phyloP scores from a whole-genome alignment of 805 yeast species.

The Wickerhamomyces alni region DNA sequence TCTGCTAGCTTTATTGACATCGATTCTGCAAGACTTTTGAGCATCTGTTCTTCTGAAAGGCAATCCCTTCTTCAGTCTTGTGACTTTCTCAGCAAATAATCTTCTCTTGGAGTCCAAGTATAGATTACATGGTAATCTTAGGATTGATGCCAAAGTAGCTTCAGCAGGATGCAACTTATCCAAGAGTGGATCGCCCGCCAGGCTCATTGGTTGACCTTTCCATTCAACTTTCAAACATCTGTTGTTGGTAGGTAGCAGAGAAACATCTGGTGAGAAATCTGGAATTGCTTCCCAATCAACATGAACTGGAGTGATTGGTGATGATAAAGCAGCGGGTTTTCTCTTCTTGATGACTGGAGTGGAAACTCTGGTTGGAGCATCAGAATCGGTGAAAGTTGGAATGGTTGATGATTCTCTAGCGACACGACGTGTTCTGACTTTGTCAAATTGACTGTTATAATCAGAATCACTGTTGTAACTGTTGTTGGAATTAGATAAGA shows the following conservation, averaged over 20 bases:
- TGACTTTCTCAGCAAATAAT: slow-evolving; percentile 82
- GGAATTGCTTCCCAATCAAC: slow-evolving; percentile 66
- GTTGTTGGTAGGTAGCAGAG: slow-evolving; percentile 60
- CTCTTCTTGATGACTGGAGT: slow-evolving; percentile 33
- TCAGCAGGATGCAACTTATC: slow-evolving; percentile 87
- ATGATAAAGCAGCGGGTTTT: slow-evolving; percentile 34
- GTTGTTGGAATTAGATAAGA: slow-evolving; percentile 18
- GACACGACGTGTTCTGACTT: slow-evolving; percentile 56
- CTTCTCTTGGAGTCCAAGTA: slow-evolving; percentile 82
- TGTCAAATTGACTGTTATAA: slow-evolving; percentile 31
- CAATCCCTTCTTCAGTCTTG: slow-evolving; percentile 62
- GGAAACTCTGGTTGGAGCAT: slow-evolving; percentile 23
- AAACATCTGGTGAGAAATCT: slow-evolving; percentile 73
- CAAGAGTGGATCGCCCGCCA: slow-evolving; percentile 68
- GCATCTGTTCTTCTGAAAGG: slow-evolving; percentile 97
- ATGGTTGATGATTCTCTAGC: slow-evolving; percentile 32
- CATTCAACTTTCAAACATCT: slow-evolving; percentile 86
- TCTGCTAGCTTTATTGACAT: slow-evolving; percentile 93
- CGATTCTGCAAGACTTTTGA: slow-evolving; percentile 95
- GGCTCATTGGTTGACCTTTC: slow-evolving; percentile 98
- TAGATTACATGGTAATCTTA: slow-evolving; percentile 81
- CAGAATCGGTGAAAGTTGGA: slow-evolving; percentile 17
- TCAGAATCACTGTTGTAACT: slow-evolving; percentile 28
- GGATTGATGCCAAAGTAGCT: slow-evolving; percentile 74
- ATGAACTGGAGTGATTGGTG: slow-evolving; percentile 40